Evolutionary conservation across 2,329 filamentous ascomycete species (phyloP).

Genomic region (Diaporthe citri): DNA sequence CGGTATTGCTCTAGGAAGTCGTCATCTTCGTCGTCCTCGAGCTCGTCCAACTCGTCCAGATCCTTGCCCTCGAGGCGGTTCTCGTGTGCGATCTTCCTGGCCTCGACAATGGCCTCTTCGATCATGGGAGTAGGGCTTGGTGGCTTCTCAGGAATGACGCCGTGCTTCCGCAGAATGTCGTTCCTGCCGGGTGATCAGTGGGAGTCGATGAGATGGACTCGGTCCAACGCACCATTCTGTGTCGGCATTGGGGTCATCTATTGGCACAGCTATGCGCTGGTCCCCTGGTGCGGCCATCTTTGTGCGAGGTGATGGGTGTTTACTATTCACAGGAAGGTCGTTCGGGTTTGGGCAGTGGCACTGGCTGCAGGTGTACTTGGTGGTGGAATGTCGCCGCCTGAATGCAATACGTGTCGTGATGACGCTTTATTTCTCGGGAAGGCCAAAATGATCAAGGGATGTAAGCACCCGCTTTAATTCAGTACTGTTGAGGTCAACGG

Average conservation of each 20-base stretch:
- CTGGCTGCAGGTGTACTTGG: neutral
- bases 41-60: constrained; percentile 89
- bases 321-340: neutral
- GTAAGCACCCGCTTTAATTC: neutral
- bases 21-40: constrained; percentile 97
- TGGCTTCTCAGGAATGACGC: constrained; percentile 96
- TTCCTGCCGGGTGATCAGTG: constrained; percentile 74
- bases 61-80: constrained; percentile 95
- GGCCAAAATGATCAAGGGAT: neutral
- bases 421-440: neutral
- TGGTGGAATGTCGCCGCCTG: neutral
- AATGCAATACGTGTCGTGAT: neutral
- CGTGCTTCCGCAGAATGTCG: constrained; percentile 96
- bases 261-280: constrained; percentile 80
- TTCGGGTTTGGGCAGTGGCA: neutral
- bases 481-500: neutral
- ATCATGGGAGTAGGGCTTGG: constrained; percentile 96
- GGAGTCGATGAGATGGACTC: neutral
- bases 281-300: constrained; percentile 73
- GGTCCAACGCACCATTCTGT: constrained; percentile 84
- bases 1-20: constrained; percentile 89
- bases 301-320: constrained; percentile 32
- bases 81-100: constrained; percentile 85
- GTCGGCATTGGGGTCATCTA: constrained; percentile 95
- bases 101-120: constrained; percentile 91